These are phyloP conservation scores for Colletotrichum sp. DNA, from an alignment of 2,329 filamentous ascomycete genomes.

Conservation along the genomic window DNA sequence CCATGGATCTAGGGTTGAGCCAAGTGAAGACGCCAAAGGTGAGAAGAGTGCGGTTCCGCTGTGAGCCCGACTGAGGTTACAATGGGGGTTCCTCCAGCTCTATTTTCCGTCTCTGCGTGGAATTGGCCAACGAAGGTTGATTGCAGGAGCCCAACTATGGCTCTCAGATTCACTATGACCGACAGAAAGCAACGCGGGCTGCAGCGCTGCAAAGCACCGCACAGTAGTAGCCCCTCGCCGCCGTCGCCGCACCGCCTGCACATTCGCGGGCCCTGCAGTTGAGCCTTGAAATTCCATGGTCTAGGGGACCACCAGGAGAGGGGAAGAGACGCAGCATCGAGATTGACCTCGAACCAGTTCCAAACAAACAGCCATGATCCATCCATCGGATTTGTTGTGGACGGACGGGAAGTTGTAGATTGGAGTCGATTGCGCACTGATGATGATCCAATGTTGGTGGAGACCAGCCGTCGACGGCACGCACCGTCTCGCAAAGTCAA, in stretches of 20 bases:
- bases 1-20: slow-evolving; percentile 15
- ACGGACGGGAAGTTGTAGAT: not conserved
- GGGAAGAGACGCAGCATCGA: not conserved
- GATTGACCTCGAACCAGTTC: not conserved
- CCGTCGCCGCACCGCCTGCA: not conserved
- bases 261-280: not conserved
- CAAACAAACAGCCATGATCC: not conserved
- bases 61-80: not conserved
- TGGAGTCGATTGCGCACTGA: slow-evolving; percentile 9
- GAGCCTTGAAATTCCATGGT: not conserved
- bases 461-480: slow-evolving; percentile 16
- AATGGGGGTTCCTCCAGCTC: not conserved
- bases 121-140: not conserved
- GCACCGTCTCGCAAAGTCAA: slow-evolving; percentile 19
- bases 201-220: not conserved
- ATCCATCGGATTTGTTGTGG: not conserved
- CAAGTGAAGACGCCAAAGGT: not conserved
- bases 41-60: not conserved
- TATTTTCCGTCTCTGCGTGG: not conserved
- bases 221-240: not conserved
- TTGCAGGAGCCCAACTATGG: not conserved
- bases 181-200: not conserved
- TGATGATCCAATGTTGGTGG: slow-evolving; percentile 10
- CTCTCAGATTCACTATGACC: not conserved
- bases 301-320: not conserved